These are phyloP conservation scores for Mycena olivaceomarginata DNA, from an alignment of 768 basidiomycete species.

Conservation along the genomic window DNA sequence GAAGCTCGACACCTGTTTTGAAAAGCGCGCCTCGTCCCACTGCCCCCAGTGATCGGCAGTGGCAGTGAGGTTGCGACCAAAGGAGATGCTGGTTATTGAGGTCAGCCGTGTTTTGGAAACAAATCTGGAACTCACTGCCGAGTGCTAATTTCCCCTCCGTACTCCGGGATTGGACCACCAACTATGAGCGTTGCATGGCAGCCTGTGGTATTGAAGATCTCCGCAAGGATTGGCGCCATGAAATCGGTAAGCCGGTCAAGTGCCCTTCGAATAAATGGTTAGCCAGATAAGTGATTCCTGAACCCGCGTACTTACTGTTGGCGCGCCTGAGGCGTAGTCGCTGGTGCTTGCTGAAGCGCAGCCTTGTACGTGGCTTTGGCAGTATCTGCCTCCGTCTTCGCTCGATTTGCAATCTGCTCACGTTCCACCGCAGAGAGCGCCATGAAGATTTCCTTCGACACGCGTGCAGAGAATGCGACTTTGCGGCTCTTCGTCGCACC, in stretches of 20 bases:
- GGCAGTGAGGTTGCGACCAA: slow-evolving; percentile 14
- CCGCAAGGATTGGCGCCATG: slow-evolving; percentile 11
- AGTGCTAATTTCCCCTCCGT: slow-evolving; percentile 13
- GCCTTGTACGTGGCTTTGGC: background rate
- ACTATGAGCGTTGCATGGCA: slow-evolving; percentile 15
- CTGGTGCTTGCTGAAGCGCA: background rate
- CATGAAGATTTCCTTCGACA: background rate
- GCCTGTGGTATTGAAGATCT: background rate
- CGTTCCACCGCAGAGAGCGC: background rate
- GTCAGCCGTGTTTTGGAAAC: background rate
- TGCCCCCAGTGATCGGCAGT: slow-evolving; percentile 4
- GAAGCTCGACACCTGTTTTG: slow-evolving; percentile 3
- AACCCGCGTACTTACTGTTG: slow-evolving; percentile 7
- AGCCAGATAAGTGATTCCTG: no score
- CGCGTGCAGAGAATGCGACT: background rate
- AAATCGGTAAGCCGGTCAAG: background rate
- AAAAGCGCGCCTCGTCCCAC: slow-evolving; percentile 11
- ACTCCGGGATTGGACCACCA: slow-evolving; percentile 12
- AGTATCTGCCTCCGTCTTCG: background rate
- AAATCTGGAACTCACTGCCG: slow-evolving; percentile 3
- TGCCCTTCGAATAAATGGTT: background rate
- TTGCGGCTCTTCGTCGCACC: background rate
- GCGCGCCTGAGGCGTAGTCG: background rate
- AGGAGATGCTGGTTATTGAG: background rate
- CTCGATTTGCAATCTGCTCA: background rate